These are phyloP conservation scores for Marasmius fiardii DNA, from an alignment of 1,284 basidiomycete species.

Conservation along the genomic window DNA sequence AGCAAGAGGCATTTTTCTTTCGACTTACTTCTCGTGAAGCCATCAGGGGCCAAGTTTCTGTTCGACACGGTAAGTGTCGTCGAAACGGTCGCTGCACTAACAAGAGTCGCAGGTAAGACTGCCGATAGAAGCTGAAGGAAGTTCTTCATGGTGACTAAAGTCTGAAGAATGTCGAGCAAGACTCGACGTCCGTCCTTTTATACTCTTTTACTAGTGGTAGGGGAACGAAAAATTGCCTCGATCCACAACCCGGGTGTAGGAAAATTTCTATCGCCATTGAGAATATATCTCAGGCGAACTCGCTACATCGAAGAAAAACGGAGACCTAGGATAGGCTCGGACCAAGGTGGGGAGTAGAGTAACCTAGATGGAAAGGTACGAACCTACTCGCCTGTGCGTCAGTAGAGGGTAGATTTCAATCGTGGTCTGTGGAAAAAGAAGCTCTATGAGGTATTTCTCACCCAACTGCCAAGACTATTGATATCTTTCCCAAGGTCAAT, in stretches of 20 bases:
- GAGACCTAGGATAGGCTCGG: background rate
- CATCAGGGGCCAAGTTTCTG: conserved; percentile 12
- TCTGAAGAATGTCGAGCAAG: background rate
- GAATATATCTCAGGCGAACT: background rate
- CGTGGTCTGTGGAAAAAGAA: too few relatives aligned
- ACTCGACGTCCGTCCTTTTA: background rate
- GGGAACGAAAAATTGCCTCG: background rate
- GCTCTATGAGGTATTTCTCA: too few relatives aligned
- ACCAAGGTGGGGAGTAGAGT: too few relatives aligned
- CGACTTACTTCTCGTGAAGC: conserved; percentile 11
- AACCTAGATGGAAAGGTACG: too few relatives aligned
- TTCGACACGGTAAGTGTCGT: conserved; percentile 10
- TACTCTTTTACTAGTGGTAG: background rate
- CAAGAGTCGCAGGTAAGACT: background rate
- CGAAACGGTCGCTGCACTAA: background rate
- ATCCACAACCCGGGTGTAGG: background rate
- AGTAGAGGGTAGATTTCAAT: too few relatives aligned
- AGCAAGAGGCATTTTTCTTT: background rate
- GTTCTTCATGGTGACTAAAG: background rate
- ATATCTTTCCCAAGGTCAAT: too few relatives aligned
- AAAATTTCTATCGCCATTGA: background rate
- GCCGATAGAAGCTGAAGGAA: background rate
- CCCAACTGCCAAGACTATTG: too few relatives aligned
- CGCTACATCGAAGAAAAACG: background rate
- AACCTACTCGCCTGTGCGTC: too few relatives aligned